A percentile compares a stretch with the other conserved stretches of the same genome.
phyloP scores from a whole-genome alignment of 768 basidiomycete species.

The Boletellus sp. region DNA sequence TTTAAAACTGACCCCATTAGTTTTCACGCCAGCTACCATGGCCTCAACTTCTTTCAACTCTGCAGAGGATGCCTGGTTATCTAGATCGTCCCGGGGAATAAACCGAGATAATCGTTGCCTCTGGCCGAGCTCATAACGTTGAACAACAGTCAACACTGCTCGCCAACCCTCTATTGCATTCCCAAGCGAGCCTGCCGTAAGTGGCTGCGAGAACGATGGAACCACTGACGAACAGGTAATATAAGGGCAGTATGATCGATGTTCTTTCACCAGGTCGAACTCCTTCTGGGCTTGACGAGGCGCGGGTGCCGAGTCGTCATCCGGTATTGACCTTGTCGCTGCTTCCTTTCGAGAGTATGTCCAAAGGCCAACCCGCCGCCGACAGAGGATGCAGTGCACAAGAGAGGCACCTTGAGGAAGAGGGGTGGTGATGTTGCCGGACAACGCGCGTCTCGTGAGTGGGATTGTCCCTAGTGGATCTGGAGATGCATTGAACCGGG shows the following conservation, averaged over 20 bases:
- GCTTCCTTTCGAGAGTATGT: conserved; percentile 45
- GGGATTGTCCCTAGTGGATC: conserved; percentile 7
- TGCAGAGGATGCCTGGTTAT: conserved; percentile 33
- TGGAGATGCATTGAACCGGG: conserved; percentile 15
- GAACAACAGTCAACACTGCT: conserved; percentile 65
- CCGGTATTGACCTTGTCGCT: conserved; percentile 3
- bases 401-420: conserved; percentile 44
- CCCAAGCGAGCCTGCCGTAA: conserved; percentile 21
- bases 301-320: conserved; percentile 20
- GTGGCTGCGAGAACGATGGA: conserved; percentile 46
- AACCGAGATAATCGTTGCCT: conserved; percentile 43
- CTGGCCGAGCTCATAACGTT: conserved; percentile 63
- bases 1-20: conserved; percentile 54
- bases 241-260: conserved; percentile 85
- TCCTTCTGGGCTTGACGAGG: conserved; percentile 36
- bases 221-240: conserved; percentile 65
- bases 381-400: conserved; percentile 66
- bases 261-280: conserved; percentile 76
- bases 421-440: not conserved
- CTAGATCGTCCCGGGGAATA: conserved; percentile 8
- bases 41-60: conserved; percentile 55
- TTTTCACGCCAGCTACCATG: conserved; percentile 78
- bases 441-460: conserved; percentile 6
- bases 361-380: conserved; percentile 79
- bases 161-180: conserved; percentile 68